Evolutionary conservation across 768 basidiomycete genomes (phyloP), one percentile per base, ranked within the genome.

Genomic region (Boletus rex-veris): DNA sequence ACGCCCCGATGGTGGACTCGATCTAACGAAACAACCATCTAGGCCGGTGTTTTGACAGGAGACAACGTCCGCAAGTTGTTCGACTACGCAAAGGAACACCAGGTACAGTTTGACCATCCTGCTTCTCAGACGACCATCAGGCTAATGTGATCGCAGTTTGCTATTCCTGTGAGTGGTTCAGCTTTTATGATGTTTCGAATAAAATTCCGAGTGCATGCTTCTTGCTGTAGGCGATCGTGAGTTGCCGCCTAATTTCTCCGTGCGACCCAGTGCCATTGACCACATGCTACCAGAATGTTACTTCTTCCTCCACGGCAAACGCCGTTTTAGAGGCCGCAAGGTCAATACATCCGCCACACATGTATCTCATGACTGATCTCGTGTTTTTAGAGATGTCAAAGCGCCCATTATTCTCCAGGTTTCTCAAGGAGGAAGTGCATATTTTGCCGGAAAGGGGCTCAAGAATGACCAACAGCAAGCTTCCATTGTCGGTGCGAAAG

Each of bases 361-460:
- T 41, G 38, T 52, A 47, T 52, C 55, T 51, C 54, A 60, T 45
- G 0, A 16, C 49, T 59, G 28, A 68, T 24, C 24, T 57, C 19
- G 19, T 12, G 24, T 3, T 30, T 52, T 42, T 64, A 92, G 92
- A 60, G 97, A 98, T 72, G 83, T 90, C 80, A 98, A 98, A 73
- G 81, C 96, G 30, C 96, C 96, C 54, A 94, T 99, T 75, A 98
- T 99, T 74, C 77, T 98, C 65, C 97, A 98, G 71, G 86, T 95
- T 58, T 99, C 97, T 51, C 95, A 99, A 72, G 97, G 97, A 53
- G 97, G 97, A 65, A 82, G 84, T 57, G 96, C 95, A 48, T 98
- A 88, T 81, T 98, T 90, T 68, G 92, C 92, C 42, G 97, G 97
- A 58, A 99, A 99, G 74, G 96, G 95, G 28, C 81, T 99, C 53